Evolutionary conservation across 108 stramenopile species (phyloP).

Genomic region (Epithemia pelagica): DNA sequence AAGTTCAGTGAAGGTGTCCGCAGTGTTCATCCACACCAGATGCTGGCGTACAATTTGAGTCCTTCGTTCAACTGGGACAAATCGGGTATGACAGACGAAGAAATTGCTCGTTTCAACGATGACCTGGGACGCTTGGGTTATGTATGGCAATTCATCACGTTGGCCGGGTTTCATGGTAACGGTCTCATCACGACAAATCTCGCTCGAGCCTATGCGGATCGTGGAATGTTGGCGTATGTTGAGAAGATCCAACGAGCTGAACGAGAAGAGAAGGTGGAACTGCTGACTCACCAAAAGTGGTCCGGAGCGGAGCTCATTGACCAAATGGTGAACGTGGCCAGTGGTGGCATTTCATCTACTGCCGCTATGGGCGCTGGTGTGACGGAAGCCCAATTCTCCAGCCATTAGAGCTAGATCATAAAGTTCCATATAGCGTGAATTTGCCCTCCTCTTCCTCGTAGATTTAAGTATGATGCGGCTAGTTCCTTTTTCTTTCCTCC

Average conservation of each 20-base stretch:
- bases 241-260: slow-evolving; percentile 89
- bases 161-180: slow-evolving; percentile 94
- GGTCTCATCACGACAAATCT: slow-evolving; percentile 85
- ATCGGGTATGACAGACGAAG: slow-evolving; percentile 80
- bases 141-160: slow-evolving; percentile 94
- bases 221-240: slow-evolving; percentile 91
- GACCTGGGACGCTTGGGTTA: slow-evolving; percentile 87
- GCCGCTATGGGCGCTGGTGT: slow-evolving; percentile 91
- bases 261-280: slow-evolving; percentile 75
- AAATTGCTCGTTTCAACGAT: slow-evolving; percentile 82
- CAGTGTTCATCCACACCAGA: slow-evolving; percentile 71
- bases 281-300: slow-evolving; percentile 94
- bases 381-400: slow-evolving; percentile 79
- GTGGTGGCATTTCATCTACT: slow-evolving; percentile 84
- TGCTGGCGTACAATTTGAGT: slow-evolving; percentile 92
- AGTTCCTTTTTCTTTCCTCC: too few relatives aligned
- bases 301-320: slow-evolving; percentile 93
- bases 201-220: slow-evolving; percentile 79
- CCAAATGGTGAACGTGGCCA: slow-evolving; percentile 84
- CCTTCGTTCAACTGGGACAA: slow-evolving; percentile 97
- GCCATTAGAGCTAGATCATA: not conserved
- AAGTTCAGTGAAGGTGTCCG: slow-evolving; percentile 72
- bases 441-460: too few relatives aligned
- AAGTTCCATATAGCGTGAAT: too few relatives aligned
- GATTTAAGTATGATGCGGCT: too few relatives aligned